Evolutionary conservation across 306 rosid genomes (phyloP).

Genomic region (Aeschynomene evenia): DNA sequence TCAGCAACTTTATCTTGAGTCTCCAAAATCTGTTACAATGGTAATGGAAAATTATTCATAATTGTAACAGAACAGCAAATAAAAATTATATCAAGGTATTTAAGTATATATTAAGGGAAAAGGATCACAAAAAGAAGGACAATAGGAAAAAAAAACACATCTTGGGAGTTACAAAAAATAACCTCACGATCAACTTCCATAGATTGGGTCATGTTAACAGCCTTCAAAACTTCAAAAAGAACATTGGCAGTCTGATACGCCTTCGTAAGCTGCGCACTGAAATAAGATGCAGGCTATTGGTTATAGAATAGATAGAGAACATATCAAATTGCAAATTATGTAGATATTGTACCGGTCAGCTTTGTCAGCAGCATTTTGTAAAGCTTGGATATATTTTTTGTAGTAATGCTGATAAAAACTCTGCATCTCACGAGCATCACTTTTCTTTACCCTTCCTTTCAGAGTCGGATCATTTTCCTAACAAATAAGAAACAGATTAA

Average conservation of each 20-base stretch:
- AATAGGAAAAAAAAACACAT: neutral
- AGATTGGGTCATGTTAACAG: slow-evolving; percentile 91
- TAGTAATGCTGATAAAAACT: slow-evolving; percentile 91
- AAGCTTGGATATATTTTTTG: slow-evolving; percentile 87
- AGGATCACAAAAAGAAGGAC: slow-evolving; percentile 25
- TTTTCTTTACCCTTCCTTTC: slow-evolving; percentile 87
- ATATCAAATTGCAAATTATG: neutral
- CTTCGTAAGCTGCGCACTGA: slow-evolving; percentile 91
- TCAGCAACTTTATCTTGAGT: slow-evolving; percentile 94
- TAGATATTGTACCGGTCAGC: slow-evolving; percentile 69
- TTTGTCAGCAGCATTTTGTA: slow-evolving; percentile 86
- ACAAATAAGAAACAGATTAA: neutral
- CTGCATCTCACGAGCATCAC: slow-evolving; percentile 98
- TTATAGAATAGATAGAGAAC: neutral
- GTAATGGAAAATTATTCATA: slow-evolving; percentile 12
- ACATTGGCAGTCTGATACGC: slow-evolving; percentile 95
- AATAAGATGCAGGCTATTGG: slow-evolving; percentile 7
- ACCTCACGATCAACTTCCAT: slow-evolving; percentile 99
- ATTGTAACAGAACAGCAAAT: neutral
- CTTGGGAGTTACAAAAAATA: slow-evolving; percentile 6
- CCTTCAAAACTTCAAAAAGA: slow-evolving; percentile 96
- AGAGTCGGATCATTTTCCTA: slow-evolving; percentile 98
- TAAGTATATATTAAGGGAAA: slow-evolving; percentile 5
- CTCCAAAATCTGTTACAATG: slow-evolving; percentile 74
- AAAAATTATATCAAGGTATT: slow-evolving; percentile 4